Percentiles rank a stretch among this genome's conserved stretches.
These are phyloP conservation scores for Anisodus tanguticus DNA, from an alignment of 257 asterid genomes.

Conservation along the genomic window DNA sequence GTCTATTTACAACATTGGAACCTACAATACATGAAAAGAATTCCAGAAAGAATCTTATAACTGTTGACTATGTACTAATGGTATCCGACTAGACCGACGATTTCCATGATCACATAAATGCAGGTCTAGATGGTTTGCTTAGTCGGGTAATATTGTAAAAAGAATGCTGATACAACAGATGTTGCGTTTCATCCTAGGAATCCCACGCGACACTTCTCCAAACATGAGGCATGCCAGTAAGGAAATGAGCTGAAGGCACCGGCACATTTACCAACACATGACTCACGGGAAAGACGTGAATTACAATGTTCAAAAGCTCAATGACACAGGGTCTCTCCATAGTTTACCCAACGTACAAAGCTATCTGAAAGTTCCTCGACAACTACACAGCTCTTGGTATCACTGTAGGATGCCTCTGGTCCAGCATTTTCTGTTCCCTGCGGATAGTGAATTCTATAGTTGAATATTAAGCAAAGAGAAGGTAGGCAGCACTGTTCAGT, in stretches of 20 bases:
- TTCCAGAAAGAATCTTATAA: conserved; percentile 56
- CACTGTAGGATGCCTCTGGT: conserved; percentile 50
- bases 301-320: conserved; percentile 38
- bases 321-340: conserved; percentile 78
- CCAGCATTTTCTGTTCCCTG: conserved; percentile 63
- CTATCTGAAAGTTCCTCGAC: conserved; percentile 83
- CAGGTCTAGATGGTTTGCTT: conserved; percentile 34
- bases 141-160: conserved; percentile 33
- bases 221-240: conserved; percentile 28
- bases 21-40: conserved; percentile 44
- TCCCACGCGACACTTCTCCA: conserved; percentile 15
- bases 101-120: conserved; percentile 44
- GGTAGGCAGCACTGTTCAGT: background rate
- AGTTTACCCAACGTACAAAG: conserved; percentile 79
- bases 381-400: conserved; percentile 55
- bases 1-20: conserved; percentile 50
- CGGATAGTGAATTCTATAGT: conserved; percentile 28
- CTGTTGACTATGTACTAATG: conserved; percentile 69
- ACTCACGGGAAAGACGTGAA: conserved; percentile 30
- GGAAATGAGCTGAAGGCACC: conserved; percentile 20
- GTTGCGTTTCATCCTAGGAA: conserved; percentile 36
- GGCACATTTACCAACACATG: conserved; percentile 33
- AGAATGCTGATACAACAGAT: conserved; percentile 41
- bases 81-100: conserved; percentile 47
- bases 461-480: background rate